Conservation (phyloP, 2,329 filamentous ascomycete species). For the Pestalotiopsis fici region DNA sequence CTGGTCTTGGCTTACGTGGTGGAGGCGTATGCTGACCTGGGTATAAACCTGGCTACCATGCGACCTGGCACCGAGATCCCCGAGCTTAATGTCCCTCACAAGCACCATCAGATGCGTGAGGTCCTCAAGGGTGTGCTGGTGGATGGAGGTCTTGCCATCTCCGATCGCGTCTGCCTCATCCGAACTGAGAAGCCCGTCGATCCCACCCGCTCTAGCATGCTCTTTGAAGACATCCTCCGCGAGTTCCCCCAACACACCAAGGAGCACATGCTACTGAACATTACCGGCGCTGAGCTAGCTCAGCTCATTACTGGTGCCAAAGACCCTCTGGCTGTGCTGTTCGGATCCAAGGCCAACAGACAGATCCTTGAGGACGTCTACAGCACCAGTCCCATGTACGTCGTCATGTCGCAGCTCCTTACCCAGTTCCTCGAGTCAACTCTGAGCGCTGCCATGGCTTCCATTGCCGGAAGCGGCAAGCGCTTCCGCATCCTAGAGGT, state of each 20-base stretch:
- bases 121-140: slow-evolving; percentile 33
- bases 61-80: slow-evolving; percentile 20
- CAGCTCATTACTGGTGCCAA: slow-evolving; percentile 20
- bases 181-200: slow-evolving; percentile 11
- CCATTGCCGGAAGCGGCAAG: background rate
- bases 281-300: slow-evolving; percentile 17
- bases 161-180: background rate
- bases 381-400: slow-evolving; percentile 19
- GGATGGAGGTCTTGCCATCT: slow-evolving; percentile 13
- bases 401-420: slow-evolving; percentile 15
- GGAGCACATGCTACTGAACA: slow-evolving; percentile 18
- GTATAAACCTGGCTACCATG: slow-evolving; percentile 22
- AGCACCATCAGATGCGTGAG: slow-evolving; percentile 24
- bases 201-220: background rate
- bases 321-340: slow-evolving; percentile 22
- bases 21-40: slow-evolving; percentile 30
- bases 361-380: slow-evolving; percentile 24
- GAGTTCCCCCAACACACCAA: slow-evolving; percentile 13
- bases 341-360: slow-evolving; percentile 18
- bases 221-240: slow-evolving; percentile 13
- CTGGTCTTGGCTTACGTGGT: slow-evolving; percentile 33
- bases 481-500: slow-evolving; percentile 41
- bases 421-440: slow-evolving; percentile 16
- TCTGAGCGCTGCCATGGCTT: background rate
- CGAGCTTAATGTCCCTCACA: slow-evolving; percentile 16